Base-by-base conservation (phyloP, 352 stramenopile genomes). In the Phytophthora idaei region DNA sequence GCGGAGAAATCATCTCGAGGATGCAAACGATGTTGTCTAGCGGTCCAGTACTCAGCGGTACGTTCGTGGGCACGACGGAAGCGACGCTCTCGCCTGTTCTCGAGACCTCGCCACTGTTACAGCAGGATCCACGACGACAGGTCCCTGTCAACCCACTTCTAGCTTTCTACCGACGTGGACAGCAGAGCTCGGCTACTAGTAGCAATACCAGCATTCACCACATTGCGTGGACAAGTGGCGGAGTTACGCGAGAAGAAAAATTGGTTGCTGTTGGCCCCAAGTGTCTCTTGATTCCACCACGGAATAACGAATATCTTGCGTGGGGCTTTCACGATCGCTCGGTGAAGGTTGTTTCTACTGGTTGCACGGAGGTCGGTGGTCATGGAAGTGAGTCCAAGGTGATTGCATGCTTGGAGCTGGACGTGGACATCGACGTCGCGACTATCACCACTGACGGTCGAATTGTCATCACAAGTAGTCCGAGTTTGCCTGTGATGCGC, bases 11-110 rank as follows among this genome's bases (percentile, higher is more conserved):
- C 37, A 81, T 91, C 36, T 81, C 71, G 7, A 77, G 83, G n/a
- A 78, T 91, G 78, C 83, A 91, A 42, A 91, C 76, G 29, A 91
- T 91, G 8, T 47, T 91, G 47, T 80, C 77, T 9, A 88, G 72
- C 12, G 37, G 74, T 8, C 29, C 49, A 57, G 57, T 45, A 45
- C 52, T 64, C 31, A 71, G 52, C 15, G 52, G 56, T 12, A 75
- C 67, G 31, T 71, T 71, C 28, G 47, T 69, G 14, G 66, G 78
- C 4, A 42, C 32, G 15, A 52, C 51, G 0, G 78, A 78, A 36
- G 57, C 77, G 12, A 66, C 37, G 1, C 31, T 65, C 5, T 69
- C 67, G 6, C 60, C 55, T 10, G 82, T 87, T 27, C 57, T 90
- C 5, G 81, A 91, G 32, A 74, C 85, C 54, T 78, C 78, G 2